Evolutionary conservation across 192 early-diverging fungal species (phyloP), one percentile per base, ranked within the genome.

Genomic region (Spizellomyces punctatus): DNA sequence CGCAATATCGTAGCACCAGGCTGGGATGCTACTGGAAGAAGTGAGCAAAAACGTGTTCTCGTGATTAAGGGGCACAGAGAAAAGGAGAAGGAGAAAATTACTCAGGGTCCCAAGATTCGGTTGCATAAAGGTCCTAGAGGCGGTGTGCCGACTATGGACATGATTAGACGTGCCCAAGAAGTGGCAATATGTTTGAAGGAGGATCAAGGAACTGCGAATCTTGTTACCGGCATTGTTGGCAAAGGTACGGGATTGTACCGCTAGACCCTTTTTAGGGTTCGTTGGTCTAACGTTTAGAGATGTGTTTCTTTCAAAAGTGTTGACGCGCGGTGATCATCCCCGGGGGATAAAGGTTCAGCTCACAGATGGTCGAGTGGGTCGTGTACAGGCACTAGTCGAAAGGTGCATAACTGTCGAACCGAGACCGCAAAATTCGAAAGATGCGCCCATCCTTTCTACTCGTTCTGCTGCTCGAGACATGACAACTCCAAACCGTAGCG

Each of bases 291-390:
- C 76, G 12, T 54, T 64, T 46, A 77, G 81, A 0, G 69, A 59
- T 66, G 68, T 82, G 12, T 41, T 45, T 17, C 64, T 36, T 36
- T 3, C n/a, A n/a, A 36, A 82, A 67, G 61, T 82, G n/a, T 56
- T 82, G 41, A 82, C 81, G 8, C 41, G 44, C 16, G 77, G 81
- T 19, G 63, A 76, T 46, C 81, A 82, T 61, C 74, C 74, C 27
- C 69, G 77, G 8, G 81, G 81, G 9, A 63, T 82, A 8, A 82
- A 82, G 69, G 81, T 82, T n/a, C 76, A 72, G 5, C 64, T 78
- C 10, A 45, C n/a, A 5, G 75, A 82, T 58, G 75, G 77, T 7
- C 69, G 64, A 10, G 77, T 79, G n/a, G 81, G 81, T 10, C 73
- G 81, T 10, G 81, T 82, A 9, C 74, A 79, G 47, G 65, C 63